Evolutionary conservation across 768 basidiomycete species (phyloP), one percentile per base, ranked within the genome.

Genomic region (Boletus tylopilopsis): DNA sequence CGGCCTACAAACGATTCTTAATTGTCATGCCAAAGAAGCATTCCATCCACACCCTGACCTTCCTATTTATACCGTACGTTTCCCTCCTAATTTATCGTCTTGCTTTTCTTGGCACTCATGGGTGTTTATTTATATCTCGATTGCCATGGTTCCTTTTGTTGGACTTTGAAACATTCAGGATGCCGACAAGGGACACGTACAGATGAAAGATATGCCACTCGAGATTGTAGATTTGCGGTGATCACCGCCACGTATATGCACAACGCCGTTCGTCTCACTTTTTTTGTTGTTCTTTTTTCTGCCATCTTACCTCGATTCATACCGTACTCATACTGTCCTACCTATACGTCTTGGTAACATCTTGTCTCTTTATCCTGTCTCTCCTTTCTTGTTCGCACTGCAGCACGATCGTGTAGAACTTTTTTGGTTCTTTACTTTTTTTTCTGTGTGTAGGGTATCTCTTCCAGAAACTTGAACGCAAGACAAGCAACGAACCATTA

Each of bases 11-110:
- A 79, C 82, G 1, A 82, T 95, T 23, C 64, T 87, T 25, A 67
- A 71, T 0, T 94, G 93, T 63, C 73, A 65, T 2, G 80, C 73
- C 33, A 85, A 81, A 61, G 85, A 87, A 49, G 82, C 88, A 1
- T 94, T 94, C 64, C 92, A 94, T 64, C 89, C 89, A 1, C 92
- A 94, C 68, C 80, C 87, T 22, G 85, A 90, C 59, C 56, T 81
- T 33, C 88, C 89, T 6, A 91, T 93, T 63, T 93, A 93, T 63
- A 93, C 91, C 13, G 91, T 92, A 53, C 49, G 84, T 76, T 13
- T 47, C 29, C 11, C 3, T 33, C n/a, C n/a, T 23, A 4, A 30
- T 19, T 37, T 22, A 37, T 5, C n/a, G 18, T 1, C 22, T 33
- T 23, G 6, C 10, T n/a, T 19, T 30, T 39, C 5, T 34, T 29